Percentiles rank a stretch among this genome's conserved stretches.
Evolutionary conservation across 1,284 basidiomycete genomes (phyloP).

Genomic region (Boletus semigastroideus): DNA sequence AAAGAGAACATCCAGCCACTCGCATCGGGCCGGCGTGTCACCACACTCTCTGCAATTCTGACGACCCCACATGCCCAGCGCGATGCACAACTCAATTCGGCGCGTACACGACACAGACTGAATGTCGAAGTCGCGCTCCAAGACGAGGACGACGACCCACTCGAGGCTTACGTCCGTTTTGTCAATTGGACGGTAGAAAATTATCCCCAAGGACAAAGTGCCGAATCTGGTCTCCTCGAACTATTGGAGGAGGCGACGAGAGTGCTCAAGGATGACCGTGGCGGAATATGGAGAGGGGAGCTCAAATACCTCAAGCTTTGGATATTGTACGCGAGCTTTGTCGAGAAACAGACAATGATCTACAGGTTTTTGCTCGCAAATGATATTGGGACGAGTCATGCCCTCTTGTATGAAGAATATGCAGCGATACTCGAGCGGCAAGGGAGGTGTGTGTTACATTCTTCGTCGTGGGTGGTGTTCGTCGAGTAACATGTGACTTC

Average conservation of each 20-base stretch:
- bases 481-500: not conserved
- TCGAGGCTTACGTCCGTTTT: constrained; percentile 61
- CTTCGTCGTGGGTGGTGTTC: not conserved
- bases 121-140: constrained; percentile 55
- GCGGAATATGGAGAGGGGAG: constrained; percentile 68
- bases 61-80: constrained; percentile 73
- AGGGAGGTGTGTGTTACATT: constrained; percentile 51
- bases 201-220: constrained; percentile 63
- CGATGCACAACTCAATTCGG: constrained; percentile 61
- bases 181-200: constrained; percentile 73
- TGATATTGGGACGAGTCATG: constrained; percentile 83
- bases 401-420: constrained; percentile 90
- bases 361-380: constrained; percentile 87
- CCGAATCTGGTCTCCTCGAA: constrained; percentile 76
- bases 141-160: constrained; percentile 53
- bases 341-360: constrained; percentile 72
- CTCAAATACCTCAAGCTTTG: constrained; percentile 89
- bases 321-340: constrained; percentile 85
- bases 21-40: constrained; percentile 69
- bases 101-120: constrained; percentile 55
- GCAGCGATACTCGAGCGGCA: constrained; percentile 79
- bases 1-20: constrained; percentile 84
- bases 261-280: constrained; percentile 64
- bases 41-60: constrained; percentile 67
- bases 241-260: constrained; percentile 82